Evolutionary conservation across 2,329 filamentous ascomycete species (phyloP), one percentile per base, ranked within the genome.

Genomic region (Cadophora malorum): DNA sequence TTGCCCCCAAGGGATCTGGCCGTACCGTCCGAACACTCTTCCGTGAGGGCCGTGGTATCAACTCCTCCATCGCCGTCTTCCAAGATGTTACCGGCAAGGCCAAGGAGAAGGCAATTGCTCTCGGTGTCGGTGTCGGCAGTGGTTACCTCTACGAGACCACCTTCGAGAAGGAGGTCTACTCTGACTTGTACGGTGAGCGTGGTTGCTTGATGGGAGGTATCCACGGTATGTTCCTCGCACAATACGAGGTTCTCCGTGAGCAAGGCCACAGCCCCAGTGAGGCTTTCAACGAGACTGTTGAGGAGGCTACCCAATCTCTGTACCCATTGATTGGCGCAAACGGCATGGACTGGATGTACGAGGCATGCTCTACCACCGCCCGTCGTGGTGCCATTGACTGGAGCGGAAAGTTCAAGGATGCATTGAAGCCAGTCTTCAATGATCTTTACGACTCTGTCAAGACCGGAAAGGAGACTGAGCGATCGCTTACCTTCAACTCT

Each of bases 291-390:
- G 96, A 99, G 93, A 99, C 96, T 75, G 96, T 99, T 76, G 96
- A 99, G 89, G 96, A 99, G 89, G 96, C 96, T 74, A 99, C 96
- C 64, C 96, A 99, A 89, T 93, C 89, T 75, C 87, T 99, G 79
- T 99, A 99, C 89, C 96, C 96, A 73, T 88, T 99, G 80, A 99
- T 99, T 79, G 96, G 95, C 80, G 89, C 88, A 84, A 92, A 98
- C 85, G 96, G 96, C 80, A 98, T 99, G 96, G 96, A 99, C 88
- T 99, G 96, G 94, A 99, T 99, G 96, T 99, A 96, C 87, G 94
- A 95, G 81, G 96, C 96, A 76, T 99, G 96, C 92, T 98, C 95
- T 73, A 99, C 96, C 80, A 99, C 96, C 68, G 96, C 96, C 79
- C 93, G 96, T 80, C 94, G 96, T 80, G 96, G 96, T 83, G 96